These are phyloP conservation scores for Fusarium sp. DNA, from an alignment of 2,329 filamentous ascomycete species.

Conservation along the genomic window DNA sequence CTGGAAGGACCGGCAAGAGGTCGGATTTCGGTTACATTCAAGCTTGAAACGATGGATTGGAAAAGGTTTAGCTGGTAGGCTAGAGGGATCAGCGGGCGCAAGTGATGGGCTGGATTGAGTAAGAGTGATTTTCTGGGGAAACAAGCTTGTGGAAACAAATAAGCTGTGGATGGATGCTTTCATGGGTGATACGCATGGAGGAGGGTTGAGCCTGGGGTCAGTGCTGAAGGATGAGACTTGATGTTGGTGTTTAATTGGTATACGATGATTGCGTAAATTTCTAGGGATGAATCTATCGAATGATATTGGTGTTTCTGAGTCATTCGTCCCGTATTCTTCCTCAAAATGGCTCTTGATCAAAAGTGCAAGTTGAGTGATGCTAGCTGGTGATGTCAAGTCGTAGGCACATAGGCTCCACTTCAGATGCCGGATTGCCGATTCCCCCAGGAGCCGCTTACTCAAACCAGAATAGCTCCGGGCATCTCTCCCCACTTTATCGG, in stretches of 20 bases:
- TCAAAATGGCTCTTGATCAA: not conserved
- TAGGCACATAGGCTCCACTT: conserved; percentile 12
- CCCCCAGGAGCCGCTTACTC: conserved; percentile 5
- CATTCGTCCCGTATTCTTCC: not conserved
- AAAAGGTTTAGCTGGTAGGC: not conserved
- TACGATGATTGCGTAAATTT: not conserved
- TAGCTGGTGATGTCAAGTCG: conserved; percentile 28
- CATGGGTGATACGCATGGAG: conserved; percentile 5
- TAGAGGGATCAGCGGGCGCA: conserved; percentile 16
- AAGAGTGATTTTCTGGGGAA: conserved; percentile 32
- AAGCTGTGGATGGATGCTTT: conserved; percentile 22
- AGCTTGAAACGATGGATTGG: conserved; percentile 7
- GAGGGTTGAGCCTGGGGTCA: not conserved
- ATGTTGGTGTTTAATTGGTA: not conserved
- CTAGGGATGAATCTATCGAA: not conserved
- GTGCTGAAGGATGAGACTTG: not conserved
- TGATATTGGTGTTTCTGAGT: not conserved
- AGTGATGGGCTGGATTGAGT: conserved; percentile 5
- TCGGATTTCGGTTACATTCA: conserved; percentile 9
- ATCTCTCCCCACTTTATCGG: conserved; percentile 19
- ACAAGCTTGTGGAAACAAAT: conserved; percentile 27
- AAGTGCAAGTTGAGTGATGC: not conserved
- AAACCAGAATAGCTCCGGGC: conserved; percentile 25
- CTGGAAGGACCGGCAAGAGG: conserved; percentile 11
- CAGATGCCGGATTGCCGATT: conserved; percentile 44